Evolutionary conservation across 1,284 basidiomycete species (phyloP), one percentile per base, ranked within the genome.

Genomic region (Boletus albobrunnescens): DNA sequence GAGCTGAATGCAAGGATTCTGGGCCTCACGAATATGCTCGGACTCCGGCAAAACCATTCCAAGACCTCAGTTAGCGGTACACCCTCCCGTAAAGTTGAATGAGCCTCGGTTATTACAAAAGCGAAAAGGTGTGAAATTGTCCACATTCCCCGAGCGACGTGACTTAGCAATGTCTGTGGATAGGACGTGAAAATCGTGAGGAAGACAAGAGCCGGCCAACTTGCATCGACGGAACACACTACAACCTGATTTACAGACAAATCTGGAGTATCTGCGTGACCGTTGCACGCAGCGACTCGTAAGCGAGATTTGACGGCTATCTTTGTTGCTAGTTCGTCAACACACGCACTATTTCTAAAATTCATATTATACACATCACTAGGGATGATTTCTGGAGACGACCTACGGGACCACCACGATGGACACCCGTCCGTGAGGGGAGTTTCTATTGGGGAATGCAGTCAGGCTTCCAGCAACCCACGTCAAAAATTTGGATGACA

Each of bases 1-100:
- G 61, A 61, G 35, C 70, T 64, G 37, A 74, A 54, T 9, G 71
- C 73, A 45, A 81, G 67, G 23, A 81, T 59, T 23, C 67, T 71
- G 13, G 79, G 78, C 27, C 67, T 67, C 14, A 58, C 59, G 36
- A 63, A 50, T 26, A 58, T 50, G 46, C 68, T 67, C 14, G 68
- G 61, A 31, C 67, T 56, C 39, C 62, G 65, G 58, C 74, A 77
- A 51, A 74, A 74, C 47, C 75, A 67, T 27, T 67, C 62, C 67
- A 77, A 72, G 33, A 77, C 55, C 48, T 71, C 68, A 35, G 69
- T 59, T 36, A 78, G 62, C 12, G 74, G 60, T 5, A 57, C 51
- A 26, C 59, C 48, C 44, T 55, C 37, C 56, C 54, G 47, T 49
- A 60, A 24, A 22, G 59, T 40, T 17, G 50, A 50, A 28, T 67